These are phyloP conservation scores for Lizonia empirigonia DNA, from an alignment of 2,329 filamentous ascomycete genomes.

Conservation along the genomic window DNA sequence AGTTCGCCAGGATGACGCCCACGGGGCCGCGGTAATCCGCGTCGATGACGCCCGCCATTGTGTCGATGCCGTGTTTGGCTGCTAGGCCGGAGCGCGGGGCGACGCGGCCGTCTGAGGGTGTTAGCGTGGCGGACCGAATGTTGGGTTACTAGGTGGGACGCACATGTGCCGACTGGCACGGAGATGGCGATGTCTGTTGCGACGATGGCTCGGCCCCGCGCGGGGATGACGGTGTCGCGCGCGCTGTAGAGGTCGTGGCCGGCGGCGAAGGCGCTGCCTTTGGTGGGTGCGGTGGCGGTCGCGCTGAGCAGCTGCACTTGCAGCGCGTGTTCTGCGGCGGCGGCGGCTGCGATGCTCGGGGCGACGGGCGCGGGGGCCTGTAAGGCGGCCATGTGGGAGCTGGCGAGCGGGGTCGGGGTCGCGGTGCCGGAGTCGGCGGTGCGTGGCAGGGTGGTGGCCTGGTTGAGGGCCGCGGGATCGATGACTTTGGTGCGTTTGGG, in stretches of 20 bases:
- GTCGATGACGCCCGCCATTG: slow-evolving; percentile 94
- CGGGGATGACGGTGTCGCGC: slow-evolving; percentile 74
- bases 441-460: slow-evolving; percentile 34
- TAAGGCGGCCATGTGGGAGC: slow-evolving; percentile 20
- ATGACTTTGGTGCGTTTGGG: slow-evolving; percentile 79
- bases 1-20: slow-evolving; percentile 94
- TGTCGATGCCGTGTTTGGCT: slow-evolving; percentile 94
- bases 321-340: slow-evolving; percentile 59
- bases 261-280: slow-evolving; percentile 86
- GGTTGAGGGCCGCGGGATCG: slow-evolving; percentile 45
- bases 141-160: slow-evolving; percentile 49
- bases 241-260: slow-evolving; percentile 92
- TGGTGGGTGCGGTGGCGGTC: slow-evolving; percentile 80
- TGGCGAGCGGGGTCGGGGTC: slow-evolving; percentile 43
- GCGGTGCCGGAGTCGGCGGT: slow-evolving; percentile 42
- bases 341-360: slow-evolving; percentile 30
- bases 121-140: background rate
- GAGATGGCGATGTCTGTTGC: slow-evolving; percentile 92
- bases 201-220: slow-evolving; percentile 82
- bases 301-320: slow-evolving; percentile 87
- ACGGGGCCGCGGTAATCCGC: slow-evolving; percentile 95
- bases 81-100: slow-evolving; percentile 91
- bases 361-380: slow-evolving; percentile 34
- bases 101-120: slow-evolving; percentile 75
- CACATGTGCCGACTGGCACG: slow-evolving; percentile 88